Base-by-base conservation (phyloP, 495 filamentous ascomycete species). In the Pyrenopolyporus hunteri region DNA sequence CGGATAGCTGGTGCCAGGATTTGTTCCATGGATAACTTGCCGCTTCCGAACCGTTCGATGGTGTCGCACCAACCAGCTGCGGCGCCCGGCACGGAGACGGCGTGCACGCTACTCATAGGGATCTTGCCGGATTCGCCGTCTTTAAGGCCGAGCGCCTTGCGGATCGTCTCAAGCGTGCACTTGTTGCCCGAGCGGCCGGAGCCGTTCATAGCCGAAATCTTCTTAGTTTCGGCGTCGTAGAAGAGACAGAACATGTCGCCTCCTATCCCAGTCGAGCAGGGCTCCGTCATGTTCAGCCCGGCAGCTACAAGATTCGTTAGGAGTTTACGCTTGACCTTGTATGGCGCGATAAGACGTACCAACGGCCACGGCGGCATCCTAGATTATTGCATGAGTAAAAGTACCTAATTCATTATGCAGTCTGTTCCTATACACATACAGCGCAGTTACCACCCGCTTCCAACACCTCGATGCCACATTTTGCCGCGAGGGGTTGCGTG, bases 241-340 rank as follows among this genome's bases (percentile, higher is more conserved):
- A 87, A 98, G 7, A 98, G 86, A 72, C 91, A 96, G 80, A 98
- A 98, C 86, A 97, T 92, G 76, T 98, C 94, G 26, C 94, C 94
- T 56, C 95, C 94, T 59, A 98, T 97, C n/a, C 94, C 94, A 2
- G 94, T 98, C 0, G 88, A 92, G 33, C 87, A 84, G 9, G 94
- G 95, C 69, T 98, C 95, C 3, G 95, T 96, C 73, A 98, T 85
- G 75, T 97, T 97, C 20, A 98, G 75, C 22, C 83, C 91, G 31
- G 94, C 94, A 37, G 92, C 90, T 84, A 19, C 46, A 9, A 20
- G 6, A n/a, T 43, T 13, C 16, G 13, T 61, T 50, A 57, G 56
- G 9, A 20, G 2, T n/a, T 2, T 33, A n/a, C 23, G 4, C 13
- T n/a, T 14, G 11, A 29, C 26, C 6, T 16, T 14, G 13, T 11